Percentiles rank a stretch among this genome's conserved stretches.
Conservation (phyloP, 208 protist genomes). For the Acanthamoeba lenticulata region DNA sequence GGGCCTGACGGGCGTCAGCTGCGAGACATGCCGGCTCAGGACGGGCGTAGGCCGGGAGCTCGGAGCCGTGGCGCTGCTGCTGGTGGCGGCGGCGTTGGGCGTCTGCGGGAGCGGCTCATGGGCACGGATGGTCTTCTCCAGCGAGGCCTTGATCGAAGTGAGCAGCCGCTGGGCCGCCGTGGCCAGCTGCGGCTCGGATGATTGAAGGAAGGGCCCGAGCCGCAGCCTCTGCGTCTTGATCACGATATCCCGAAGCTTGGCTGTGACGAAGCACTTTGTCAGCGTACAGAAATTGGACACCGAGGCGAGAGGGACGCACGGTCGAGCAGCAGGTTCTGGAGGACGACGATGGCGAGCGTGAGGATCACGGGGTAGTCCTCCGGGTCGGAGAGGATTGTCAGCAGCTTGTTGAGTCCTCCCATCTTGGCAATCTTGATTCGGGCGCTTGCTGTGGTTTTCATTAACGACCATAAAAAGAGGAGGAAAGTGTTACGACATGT, state of each 20-base stretch:
- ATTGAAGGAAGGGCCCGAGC: not conserved
- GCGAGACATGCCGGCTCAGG: too few species aligned
- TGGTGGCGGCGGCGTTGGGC: not conserved
- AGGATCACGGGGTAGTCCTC: not conserved
- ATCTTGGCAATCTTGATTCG: not conserved
- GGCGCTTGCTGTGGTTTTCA: not conserved
- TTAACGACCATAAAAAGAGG: too few species aligned
- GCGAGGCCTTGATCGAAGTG: not conserved
- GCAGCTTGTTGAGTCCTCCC: conserved; percentile 14
- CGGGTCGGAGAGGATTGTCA: not conserved
- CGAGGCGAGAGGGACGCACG: not conserved
- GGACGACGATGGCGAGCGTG: not conserved
- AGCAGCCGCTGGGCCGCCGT: not conserved
- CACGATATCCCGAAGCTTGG: not conserved
- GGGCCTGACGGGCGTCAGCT: too few species aligned
- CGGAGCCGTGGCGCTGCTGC: too few species aligned
- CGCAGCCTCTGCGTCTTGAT: conserved; percentile 16
- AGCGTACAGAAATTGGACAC: too few species aligned
- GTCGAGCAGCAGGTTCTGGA: not conserved
- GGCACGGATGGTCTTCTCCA: not conserved
- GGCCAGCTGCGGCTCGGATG: not conserved
- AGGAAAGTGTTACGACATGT: not conserved
- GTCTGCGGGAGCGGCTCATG: not conserved
- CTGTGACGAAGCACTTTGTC: too few species aligned
- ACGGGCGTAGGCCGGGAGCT: too few species aligned